Conservation (phyloP, 805 yeast genomes). For the Nakazawaea populi region DNA sequence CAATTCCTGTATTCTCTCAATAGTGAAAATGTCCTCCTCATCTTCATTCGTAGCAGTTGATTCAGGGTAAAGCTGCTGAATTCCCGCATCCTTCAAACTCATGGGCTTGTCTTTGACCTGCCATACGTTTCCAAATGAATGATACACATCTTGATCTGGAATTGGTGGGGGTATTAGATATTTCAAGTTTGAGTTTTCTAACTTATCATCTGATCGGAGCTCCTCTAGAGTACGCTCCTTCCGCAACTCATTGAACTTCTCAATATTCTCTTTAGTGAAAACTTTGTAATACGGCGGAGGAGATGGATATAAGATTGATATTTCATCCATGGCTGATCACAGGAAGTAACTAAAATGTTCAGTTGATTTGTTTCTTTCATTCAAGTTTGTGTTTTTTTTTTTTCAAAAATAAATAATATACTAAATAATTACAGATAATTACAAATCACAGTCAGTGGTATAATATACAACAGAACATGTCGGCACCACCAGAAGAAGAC, state of each 20-base stretch:
- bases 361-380: too few relatives aligned
- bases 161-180: conserved; percentile 59
- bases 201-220: conserved; percentile 12
- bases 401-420: not conserved
- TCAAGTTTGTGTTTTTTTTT: not conserved
- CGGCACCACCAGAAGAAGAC: conserved; percentile 2
- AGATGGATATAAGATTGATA: conserved; percentile 83
- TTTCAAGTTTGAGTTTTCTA: conserved; percentile 33
- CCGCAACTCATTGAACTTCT: conserved; percentile 28
- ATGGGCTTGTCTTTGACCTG: conserved; percentile 73
- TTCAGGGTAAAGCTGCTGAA: conserved; percentile 59
- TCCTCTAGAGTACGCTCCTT: conserved; percentile 18
- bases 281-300: conserved; percentile 81
- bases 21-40: conserved; percentile 34
- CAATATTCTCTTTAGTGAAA: conserved; percentile 67
- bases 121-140: conserved; percentile 93
- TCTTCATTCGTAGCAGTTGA: conserved; percentile 15
- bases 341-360: too few relatives aligned
- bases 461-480: not conserved
- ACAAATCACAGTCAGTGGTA: not conserved
- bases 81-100: conserved; percentile 68
- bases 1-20: conserved; percentile 62
- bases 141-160: conserved; percentile 60
- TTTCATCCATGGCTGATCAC: conserved; percentile 15
- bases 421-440: not conserved